phyloP scores from a whole-genome alignment of 2,329 filamentous ascomycete species.

The Neopestalotiopsis clavispora region DNA sequence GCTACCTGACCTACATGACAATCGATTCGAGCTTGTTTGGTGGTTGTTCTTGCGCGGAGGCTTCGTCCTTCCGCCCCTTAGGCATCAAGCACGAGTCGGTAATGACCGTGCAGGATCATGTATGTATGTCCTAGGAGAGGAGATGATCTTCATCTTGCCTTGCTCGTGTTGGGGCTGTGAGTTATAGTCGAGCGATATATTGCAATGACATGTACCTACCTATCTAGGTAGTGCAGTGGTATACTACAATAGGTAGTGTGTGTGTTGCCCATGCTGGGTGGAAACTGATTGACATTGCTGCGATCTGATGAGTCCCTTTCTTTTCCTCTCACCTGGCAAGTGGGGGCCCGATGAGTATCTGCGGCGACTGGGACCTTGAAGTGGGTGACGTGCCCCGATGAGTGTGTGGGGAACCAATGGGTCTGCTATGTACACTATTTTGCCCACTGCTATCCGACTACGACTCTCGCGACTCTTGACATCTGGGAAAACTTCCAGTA shows the following conservation, averaged over 20 bases:
- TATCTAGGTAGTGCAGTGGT: not conserved
- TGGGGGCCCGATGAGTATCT: not conserved
- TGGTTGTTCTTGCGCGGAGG: not conserved
- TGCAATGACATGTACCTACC: not conserved
- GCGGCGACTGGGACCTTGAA: not conserved
- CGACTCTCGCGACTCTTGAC: not conserved
- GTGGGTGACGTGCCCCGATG: not conserved
- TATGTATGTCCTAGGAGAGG: not conserved
- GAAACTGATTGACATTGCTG: not conserved
- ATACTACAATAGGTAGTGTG: not conserved
- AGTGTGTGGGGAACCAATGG: not conserved
- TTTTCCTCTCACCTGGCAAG: not conserved
- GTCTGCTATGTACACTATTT: not conserved
- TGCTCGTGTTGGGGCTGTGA: not conserved
- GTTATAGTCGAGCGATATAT: not conserved
- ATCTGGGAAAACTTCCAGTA: not conserved
- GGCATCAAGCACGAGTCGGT: not conserved
- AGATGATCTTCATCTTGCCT: not conserved
- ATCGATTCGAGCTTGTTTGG: too few species aligned
- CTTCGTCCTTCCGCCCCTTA: not conserved
- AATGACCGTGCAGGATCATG: not conserved
- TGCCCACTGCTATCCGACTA: not conserved
- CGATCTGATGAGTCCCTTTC: not conserved
- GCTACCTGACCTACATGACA: too few species aligned
- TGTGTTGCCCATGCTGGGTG: not conserved